Evolutionary conservation across 108 stramenopile species (phyloP), one percentile per base, ranked within the genome.

Genomic region (Discostella stelligeroides): DNA sequence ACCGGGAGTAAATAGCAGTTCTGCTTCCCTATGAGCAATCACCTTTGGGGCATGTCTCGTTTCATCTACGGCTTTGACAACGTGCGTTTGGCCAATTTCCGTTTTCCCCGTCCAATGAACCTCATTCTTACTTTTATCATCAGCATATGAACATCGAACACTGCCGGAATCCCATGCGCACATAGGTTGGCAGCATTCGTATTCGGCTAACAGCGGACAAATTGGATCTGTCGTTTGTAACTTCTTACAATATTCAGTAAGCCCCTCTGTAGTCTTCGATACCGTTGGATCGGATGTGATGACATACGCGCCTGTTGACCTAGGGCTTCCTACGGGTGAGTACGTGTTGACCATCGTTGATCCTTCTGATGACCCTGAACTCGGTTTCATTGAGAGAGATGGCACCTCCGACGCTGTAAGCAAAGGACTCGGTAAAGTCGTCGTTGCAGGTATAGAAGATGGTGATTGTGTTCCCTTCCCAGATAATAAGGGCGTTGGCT

Each of bases 11-110:
- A 68, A 68, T 11, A 68, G 55, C 14, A 68, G 37, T 57, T 68
- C 67, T 6, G 67, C 67, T 13, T 68, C 67, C 15, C 67, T 55
- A 57, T 68, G 55, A 17, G 67, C 67, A 45, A 68, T 68, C 6
- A 50, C 7, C 10, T 25, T 28, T 17, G 67, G 67, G 0, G 67
- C 67, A 24, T 50, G 67, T 21, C 67, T 37, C 11, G 55, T 58
- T 29, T 68, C 67, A 12, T 53, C 27, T n/a, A 39, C 38, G n/a
- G 67, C 48, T 41, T 59, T 68, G 8, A 68, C 54, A 15, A 68
- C 67, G 54, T 68, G 67, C 7, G 67, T 68, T 17, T 68, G 67
- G 42, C 47, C 56, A 1, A 68, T 28, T 34, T 68, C 67, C 3
- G 60, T 46, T 29, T 5, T 20, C 20, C 68, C 68, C 0, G 27